Evolutionary conservation across 176 grass and related monocot genomes (phyloP).

Genomic region (Ensete ventricosum): DNA sequence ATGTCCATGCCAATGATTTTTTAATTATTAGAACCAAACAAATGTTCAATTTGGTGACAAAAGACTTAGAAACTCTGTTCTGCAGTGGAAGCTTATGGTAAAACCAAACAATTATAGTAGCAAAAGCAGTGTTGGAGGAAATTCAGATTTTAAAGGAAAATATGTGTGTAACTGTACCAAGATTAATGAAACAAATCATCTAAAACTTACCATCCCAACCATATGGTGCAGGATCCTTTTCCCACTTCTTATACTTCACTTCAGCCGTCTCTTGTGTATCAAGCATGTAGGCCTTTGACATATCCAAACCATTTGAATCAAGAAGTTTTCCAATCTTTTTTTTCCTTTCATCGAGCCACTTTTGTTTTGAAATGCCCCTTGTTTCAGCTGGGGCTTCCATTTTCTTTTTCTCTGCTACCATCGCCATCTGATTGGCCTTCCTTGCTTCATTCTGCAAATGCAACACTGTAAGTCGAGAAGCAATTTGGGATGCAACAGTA

Average conservation of each 20-base stretch:
- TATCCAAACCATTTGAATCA: slow-evolving; percentile 88
- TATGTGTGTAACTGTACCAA: not conserved
- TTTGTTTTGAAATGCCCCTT: slow-evolving; percentile 88
- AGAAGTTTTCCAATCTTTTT: slow-evolving; percentile 92
- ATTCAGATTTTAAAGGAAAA: not conserved
- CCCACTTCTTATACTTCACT: slow-evolving; percentile 93
- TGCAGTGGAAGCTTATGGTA: too few species aligned
- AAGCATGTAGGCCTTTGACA: slow-evolving; percentile 91
- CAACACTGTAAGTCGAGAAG: not conserved
- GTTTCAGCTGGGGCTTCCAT: slow-evolving; percentile 65
- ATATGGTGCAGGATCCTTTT: slow-evolving; percentile 78
- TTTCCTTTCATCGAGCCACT: slow-evolving; percentile 90
- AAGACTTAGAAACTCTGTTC: not conserved
- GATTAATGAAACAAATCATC: slow-evolving; percentile 1
- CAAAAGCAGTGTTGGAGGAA: not conserved
- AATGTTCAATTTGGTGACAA: not conserved
- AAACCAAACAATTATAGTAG: not conserved
- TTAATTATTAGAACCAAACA: not conserved
- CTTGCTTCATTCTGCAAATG: slow-evolving; percentile 64
- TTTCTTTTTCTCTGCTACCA: slow-evolving; percentile 87
- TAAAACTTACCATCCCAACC: slow-evolving; percentile 80
- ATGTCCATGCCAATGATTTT: not conserved
- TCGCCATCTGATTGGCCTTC: slow-evolving; percentile 85
- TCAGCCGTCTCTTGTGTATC: slow-evolving; percentile 76
- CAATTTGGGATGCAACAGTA: not conserved